Base-by-base conservation (phyloP, 2,329 filamentous ascomycete species). In the Lasiodiplodia gonubiensis region DNA sequence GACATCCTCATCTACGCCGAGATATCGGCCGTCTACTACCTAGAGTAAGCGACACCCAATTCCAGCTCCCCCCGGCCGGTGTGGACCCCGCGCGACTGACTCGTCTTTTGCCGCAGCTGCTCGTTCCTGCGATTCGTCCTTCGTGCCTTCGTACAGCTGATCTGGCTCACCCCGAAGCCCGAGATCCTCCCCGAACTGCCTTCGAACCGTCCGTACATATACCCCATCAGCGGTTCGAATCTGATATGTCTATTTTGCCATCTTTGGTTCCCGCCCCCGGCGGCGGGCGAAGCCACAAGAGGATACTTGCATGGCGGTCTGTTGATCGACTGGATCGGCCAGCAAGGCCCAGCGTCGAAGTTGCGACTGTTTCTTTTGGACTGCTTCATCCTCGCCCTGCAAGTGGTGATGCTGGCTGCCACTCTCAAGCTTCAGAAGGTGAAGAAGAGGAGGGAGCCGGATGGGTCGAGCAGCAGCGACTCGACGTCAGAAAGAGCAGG, bases 311-410 rank as follows among this genome's bases (percentile, higher is more conserved):
- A 89, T 72, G 88, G 88, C 6, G 86, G 88, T 2, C 70, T 89
- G 60, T 82, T 88, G 70, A 87, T 90, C 72, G 88, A 90, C 76
- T 89, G 90, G 72, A 85, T 90, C 64, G 88, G 88, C 18, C 86
- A 89, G 74, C 81, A 84, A 70, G 85, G 84, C 2, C 86, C 87
- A 2, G 82, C 84, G 3, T 84, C 85, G 64, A 85, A 84, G 72
- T 74, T 83, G 57, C 81, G 82, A 70, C 79, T 90, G 14, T 72
- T 86, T 4, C 72, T 79, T 3, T 77, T 89, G 69, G 88, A 90
- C 73, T 51, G 85, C 10, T 74, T 87, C 42, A 79, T 89, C 12
- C 71, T 88, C 68, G 69, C 81, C 5, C 74, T 90, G 70, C 86
- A 90, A 77, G 70, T 89, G 7, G 72, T 87, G 49, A 86, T 88